These are phyloP conservation scores for Perilla frutescens DNA, from an alignment of 257 asterid species.

Conservation along the genomic window DNA sequence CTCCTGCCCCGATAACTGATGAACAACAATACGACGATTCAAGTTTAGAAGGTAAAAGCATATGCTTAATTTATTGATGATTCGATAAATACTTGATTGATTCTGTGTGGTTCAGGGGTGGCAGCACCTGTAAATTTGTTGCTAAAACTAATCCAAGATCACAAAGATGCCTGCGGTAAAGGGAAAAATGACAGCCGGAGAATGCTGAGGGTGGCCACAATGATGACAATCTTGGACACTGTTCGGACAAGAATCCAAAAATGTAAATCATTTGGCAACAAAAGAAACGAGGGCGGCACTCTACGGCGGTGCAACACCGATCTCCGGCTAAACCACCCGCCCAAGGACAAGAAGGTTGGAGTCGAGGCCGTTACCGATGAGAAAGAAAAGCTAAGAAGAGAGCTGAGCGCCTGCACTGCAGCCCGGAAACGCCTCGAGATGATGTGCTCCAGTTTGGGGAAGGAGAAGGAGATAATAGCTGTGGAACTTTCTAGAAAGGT, in stretches of 20 bases:
- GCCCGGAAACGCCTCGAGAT: conserved; percentile 68
- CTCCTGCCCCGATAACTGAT: conserved; percentile 35
- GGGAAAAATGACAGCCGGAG: conserved; percentile 63
- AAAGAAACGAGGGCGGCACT: conserved; percentile 34
- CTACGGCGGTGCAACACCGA: conserved; percentile 54
- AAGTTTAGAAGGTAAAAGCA: conserved; percentile 60
- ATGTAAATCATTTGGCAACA: conserved; percentile 67
- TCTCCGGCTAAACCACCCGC: conserved; percentile 32
- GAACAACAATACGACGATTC: conserved; percentile 58
- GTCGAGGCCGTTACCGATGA: conserved; percentile 45
- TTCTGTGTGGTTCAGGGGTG: conserved; percentile 55
- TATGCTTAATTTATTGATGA: too few relatives aligned
- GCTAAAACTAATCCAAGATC: conserved; percentile 74
- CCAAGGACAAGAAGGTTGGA: conserved; percentile 38
- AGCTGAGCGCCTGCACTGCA: conserved; percentile 56
- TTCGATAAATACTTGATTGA: neutral
- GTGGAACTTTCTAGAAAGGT: conserved; percentile 61
- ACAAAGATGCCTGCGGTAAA: conserved; percentile 65
- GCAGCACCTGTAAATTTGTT: conserved; percentile 69
- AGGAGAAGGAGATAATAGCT: conserved; percentile 79
- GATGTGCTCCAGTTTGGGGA: conserved; percentile 74
- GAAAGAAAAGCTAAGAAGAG: conserved; percentile 55
- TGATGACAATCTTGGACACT: conserved; percentile 80
- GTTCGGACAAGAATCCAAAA: conserved; percentile 62
- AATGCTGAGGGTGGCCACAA: conserved; percentile 86